Conservation (phyloP, 495 filamentous ascomycete genomes). For the Penicillium nucicola region DNA sequence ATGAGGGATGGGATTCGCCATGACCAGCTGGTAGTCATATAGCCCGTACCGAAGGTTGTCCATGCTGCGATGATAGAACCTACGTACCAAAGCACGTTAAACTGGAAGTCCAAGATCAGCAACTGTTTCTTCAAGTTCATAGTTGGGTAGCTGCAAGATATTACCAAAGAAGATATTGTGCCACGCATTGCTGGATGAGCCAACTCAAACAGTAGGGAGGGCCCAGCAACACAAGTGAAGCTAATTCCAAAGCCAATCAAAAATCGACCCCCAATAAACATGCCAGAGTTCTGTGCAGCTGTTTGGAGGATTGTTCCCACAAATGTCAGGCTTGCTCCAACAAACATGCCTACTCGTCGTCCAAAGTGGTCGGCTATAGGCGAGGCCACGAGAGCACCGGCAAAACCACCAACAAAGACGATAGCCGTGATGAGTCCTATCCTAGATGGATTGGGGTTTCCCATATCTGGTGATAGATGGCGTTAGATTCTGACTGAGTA, state of each 20-base stretch:
- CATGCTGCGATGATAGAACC: neutral
- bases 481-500: no score
- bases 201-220: slow-evolving; percentile 71
- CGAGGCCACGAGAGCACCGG: no score
- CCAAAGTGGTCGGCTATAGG: slow-evolving; percentile 21
- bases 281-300: slow-evolving; percentile 38
- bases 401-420: no score
- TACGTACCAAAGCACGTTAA: neutral
- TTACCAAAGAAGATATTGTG: slow-evolving; percentile 43
- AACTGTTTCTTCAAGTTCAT: no score
- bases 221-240: slow-evolving; percentile 65
- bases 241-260: slow-evolving; percentile 71
- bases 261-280: slow-evolving; percentile 75
- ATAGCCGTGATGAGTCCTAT: no score
- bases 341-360: slow-evolving; percentile 62
- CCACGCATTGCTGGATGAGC: slow-evolving; percentile 70
- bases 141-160: no score
- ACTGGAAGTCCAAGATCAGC: no score
- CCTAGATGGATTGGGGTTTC: no score
- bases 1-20: neutral
- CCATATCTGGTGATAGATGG: no score
- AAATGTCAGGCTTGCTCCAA: slow-evolving; percentile 58
- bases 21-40: neutral
- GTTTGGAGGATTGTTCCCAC: slow-evolving; percentile 59
- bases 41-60: neutral